phyloP scores from a whole-genome alignment of 345 rosid species.

The Trapa incisa region DNA sequence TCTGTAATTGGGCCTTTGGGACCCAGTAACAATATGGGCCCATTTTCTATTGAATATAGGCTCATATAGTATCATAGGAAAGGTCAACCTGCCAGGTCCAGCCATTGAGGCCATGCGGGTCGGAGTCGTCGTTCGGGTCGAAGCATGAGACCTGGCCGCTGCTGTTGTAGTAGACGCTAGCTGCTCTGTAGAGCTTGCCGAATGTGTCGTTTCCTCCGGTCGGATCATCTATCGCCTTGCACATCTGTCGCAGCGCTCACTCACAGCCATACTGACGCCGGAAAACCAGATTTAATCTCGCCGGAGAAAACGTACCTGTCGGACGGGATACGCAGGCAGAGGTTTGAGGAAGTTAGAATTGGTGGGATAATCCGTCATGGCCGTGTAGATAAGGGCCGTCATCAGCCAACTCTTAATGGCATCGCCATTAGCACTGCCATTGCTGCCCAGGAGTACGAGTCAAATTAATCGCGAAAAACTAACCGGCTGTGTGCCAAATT shows the following conservation, averaged over 20 bases:
- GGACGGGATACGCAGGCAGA: constrained; percentile 46
- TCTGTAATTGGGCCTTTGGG: background rate
- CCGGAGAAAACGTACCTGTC: constrained; percentile 23
- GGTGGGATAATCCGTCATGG: constrained; percentile 64
- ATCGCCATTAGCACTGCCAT: constrained; percentile 11
- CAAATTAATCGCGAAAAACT: background rate
- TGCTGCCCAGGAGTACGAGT: constrained; percentile 14
- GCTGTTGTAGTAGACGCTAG: constrained; percentile 38
- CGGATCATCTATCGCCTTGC: constrained; percentile 45
- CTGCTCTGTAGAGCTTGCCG: constrained; percentile 38
- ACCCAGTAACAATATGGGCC: background rate
- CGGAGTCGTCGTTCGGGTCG: constrained; percentile 20
- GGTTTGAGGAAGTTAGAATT: constrained; percentile 39
- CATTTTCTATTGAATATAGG: background rate
- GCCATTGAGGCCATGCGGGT: constrained; percentile 34
- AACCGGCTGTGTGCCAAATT: background rate
- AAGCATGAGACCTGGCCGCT: constrained; percentile 37
- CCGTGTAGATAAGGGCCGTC: constrained; percentile 34
- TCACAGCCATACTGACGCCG: too few relatives aligned
- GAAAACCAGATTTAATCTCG: background rate
- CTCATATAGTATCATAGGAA: too few relatives aligned
- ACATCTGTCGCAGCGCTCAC: constrained; percentile 27
- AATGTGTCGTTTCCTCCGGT: constrained; percentile 30
- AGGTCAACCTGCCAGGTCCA: constrained; percentile 45
- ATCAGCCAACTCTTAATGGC: constrained; percentile 20